Evolutionary conservation across 2,329 filamentous ascomycete genomes (phyloP).

Genomic region (Exophiala phaeomuriformis): DNA sequence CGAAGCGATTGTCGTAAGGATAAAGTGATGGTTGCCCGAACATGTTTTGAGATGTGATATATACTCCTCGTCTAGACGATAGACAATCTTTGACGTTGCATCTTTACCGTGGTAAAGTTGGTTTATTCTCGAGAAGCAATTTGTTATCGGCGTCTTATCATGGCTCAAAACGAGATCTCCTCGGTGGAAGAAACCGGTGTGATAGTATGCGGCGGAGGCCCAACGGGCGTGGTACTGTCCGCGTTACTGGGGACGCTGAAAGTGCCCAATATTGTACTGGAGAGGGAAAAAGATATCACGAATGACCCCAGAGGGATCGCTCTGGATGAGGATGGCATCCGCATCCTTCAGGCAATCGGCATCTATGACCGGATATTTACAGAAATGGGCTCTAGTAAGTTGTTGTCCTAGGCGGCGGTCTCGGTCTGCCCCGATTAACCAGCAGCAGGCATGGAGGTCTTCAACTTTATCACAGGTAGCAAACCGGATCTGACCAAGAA

Average conservation of each 20-base stretch:
- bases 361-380: constrained; percentile 29
- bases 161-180: constrained; percentile 2
- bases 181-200: constrained; percentile 25
- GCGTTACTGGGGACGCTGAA: constrained; percentile 27
- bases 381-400: constrained; percentile 29
- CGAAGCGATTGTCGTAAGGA: too few relatives aligned
- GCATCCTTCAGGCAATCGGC: constrained; percentile 29
- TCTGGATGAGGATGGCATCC: constrained; percentile 32
- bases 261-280: constrained; percentile 29
- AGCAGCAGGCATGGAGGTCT: constrained; percentile 18
- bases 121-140: not conserved
- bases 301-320: constrained; percentile 32
- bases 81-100: not conserved
- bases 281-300: constrained; percentile 29
- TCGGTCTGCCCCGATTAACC: constrained; percentile 4
- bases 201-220: constrained; percentile 31
- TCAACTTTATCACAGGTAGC: constrained; percentile 22
- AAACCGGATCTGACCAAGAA: constrained; percentile 15
- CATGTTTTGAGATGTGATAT: too few relatives aligned
- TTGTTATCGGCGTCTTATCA: not conserved
- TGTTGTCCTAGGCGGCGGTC: not conserved
- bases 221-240: constrained; percentile 30
- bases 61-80: not conserved
- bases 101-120: not conserved
- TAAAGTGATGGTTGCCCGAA: too few relatives aligned